Evolutionary conservation across 2,329 filamentous ascomycete genomes (phyloP).

Genomic region (Fusarium irregulare): DNA sequence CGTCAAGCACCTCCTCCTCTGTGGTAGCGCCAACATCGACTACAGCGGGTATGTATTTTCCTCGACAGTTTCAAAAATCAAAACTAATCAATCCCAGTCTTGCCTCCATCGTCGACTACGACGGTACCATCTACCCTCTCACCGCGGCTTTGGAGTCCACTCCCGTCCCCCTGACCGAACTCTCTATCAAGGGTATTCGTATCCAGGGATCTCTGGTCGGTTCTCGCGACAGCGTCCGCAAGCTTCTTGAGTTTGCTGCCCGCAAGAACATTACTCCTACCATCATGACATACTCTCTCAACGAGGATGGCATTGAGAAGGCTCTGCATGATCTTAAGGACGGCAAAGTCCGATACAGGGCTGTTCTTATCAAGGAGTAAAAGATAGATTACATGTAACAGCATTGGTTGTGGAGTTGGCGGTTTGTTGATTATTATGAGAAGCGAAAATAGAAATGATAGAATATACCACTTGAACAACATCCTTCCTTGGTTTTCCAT

Average conservation of each 20-base stretch:
- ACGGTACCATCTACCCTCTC: conserved; percentile 33
- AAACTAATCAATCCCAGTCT: conserved; percentile 9
- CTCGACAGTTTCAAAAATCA: fast-evolving
- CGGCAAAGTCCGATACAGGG: conserved; percentile 48
- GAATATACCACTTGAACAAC: not conserved
- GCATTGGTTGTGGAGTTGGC: not conserved
- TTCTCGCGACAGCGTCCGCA: conserved; percentile 25
- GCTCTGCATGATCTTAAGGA: conserved; percentile 51
- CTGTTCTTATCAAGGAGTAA: conserved; percentile 45
- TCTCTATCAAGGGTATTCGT: conserved; percentile 33
- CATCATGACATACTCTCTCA: conserved; percentile 46
- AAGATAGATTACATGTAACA: not conserved
- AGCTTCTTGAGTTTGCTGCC: conserved; percentile 47
- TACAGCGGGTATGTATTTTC: conserved; percentile 13
- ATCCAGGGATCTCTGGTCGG: conserved; percentile 24
- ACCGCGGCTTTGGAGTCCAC: conserved; percentile 27
- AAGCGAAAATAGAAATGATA: conserved; percentile 5
- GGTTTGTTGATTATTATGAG: not conserved
- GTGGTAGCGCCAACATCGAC: conserved; percentile 35
- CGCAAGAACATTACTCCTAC: conserved; percentile 45
- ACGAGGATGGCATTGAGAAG: conserved; percentile 49
- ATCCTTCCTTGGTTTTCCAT: not conserved
- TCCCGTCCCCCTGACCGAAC: conserved; percentile 22
- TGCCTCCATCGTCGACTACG: conserved; percentile 24
- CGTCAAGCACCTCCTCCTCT: conserved; percentile 35